Percentiles rank a stretch among this genome's conserved stretches.
Evolutionary conservation across 225 moss, liverwort and hornwort species (phyloP).

Genomic region (Pseudoscleropodium purum): DNA sequence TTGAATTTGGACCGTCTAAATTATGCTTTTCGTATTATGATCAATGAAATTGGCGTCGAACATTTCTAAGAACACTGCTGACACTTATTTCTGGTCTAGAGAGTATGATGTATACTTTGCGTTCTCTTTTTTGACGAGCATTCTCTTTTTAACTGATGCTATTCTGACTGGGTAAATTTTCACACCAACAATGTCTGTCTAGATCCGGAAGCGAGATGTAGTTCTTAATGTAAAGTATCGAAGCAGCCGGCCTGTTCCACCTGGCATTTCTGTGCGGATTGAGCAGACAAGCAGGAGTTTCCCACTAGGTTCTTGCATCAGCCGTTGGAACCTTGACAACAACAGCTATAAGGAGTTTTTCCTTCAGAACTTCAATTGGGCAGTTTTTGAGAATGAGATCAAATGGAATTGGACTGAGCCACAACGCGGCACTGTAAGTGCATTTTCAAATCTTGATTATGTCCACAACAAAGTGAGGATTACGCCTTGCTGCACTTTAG

Average conservation of each 20-base stretch:
- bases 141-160: not conserved
- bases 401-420: constrained; percentile 96
- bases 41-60: not conserved
- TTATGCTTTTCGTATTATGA: not conserved
- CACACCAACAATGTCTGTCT: not conserved
- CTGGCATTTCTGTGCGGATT: constrained; percentile 44
- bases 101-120: not conserved
- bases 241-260: constrained; percentile 27
- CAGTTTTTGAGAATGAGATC: constrained; percentile 91
- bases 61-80: not conserved
- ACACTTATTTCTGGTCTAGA: not conserved
- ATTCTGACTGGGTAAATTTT: not conserved
- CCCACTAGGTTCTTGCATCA: constrained; percentile 76
- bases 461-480: constrained; percentile 11
- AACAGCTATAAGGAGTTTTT: constrained; percentile 63
- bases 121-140: not conserved
- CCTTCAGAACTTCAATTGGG: constrained; percentile 85
- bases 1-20: not conserved
- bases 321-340: constrained; percentile 68
- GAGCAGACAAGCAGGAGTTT: constrained; percentile 72
- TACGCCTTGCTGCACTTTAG: not conserved
- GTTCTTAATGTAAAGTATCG: constrained; percentile 30
- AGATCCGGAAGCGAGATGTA: constrained; percentile 86
- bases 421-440: constrained; percentile 28
- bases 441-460: constrained; percentile 77